Evolutionary conservation across 495 filamentous ascomycete genomes (phyloP).

Genomic region (Pseudotulostoma volvatum): DNA sequence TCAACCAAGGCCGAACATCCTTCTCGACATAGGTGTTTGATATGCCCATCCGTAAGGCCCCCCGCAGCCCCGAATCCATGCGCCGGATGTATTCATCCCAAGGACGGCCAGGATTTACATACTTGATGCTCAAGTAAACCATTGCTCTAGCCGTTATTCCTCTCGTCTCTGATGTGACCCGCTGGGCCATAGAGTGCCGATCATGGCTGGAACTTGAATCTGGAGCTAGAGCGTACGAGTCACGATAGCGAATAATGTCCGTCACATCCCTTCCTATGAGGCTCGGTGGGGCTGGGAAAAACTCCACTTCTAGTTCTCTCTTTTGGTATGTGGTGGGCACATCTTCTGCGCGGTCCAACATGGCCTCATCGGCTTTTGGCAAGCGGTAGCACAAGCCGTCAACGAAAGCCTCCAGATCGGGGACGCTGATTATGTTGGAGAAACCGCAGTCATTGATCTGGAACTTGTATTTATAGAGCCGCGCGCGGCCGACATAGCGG

Average conservation of each 20-base stretch:
- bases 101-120: neutral
- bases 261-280: too few species aligned
- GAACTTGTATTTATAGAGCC: neutral
- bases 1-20: too few species aligned
- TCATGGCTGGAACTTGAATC: too few species aligned
- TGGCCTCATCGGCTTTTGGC: neutral
- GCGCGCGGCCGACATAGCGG: neutral
- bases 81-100: neutral
- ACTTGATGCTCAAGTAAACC: neutral
- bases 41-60: neutral
- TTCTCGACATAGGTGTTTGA: neutral
- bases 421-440: neutral
- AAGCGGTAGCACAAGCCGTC: neutral
- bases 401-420: neutral
- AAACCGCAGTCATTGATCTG: neutral
- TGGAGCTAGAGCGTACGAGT: too few species aligned
- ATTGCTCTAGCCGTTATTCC: neutral
- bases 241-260: too few species aligned
- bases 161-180: neutral
- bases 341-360: neutral
- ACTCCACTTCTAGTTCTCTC: neutral
- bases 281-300: neutral
- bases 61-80: neutral
- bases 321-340: neutral
- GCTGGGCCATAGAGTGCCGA: neutral